Conservation (phyloP, 176 grass and related monocot species). For the Carex myosuroides region DNA sequence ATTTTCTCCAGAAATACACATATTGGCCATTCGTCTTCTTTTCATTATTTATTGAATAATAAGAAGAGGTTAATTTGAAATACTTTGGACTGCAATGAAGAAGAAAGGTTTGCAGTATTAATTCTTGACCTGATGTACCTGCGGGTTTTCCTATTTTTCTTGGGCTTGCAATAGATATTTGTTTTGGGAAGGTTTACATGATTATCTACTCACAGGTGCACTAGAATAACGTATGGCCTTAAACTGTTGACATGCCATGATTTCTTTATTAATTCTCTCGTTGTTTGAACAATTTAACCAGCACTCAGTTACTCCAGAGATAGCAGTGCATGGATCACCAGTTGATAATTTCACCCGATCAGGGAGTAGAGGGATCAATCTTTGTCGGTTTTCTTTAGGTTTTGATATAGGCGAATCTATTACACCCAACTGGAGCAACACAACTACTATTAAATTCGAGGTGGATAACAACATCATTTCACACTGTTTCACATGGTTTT, state of each 20-base stretch:
- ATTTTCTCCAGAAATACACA: not conserved
- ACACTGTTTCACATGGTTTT: not conserved
- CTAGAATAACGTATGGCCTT: not conserved
- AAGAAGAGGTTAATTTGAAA: not conserved
- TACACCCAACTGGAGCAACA: conserved; percentile 86
- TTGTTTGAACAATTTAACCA: conserved; percentile 40
- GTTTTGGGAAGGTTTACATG: not conserved
- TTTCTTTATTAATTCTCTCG: conserved; percentile 18
- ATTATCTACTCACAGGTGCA: not conserved
- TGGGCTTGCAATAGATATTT: not conserved
- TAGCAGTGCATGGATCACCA: conserved; percentile 82
- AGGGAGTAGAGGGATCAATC: conserved; percentile 72
- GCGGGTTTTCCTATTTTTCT: not conserved
- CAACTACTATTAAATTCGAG: conserved; percentile 88
- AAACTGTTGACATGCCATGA: not conserved
- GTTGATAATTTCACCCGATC: conserved; percentile 81
- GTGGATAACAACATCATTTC: conserved; percentile 27
- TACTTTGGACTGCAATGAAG: not conserved
- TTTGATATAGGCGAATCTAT: conserved; percentile 79
- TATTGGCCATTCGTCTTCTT: not conserved
- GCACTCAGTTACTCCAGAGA: conserved; percentile 87
- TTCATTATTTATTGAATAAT: not conserved
- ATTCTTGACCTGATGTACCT: not conserved
- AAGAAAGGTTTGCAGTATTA: not conserved
- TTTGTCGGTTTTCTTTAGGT: conserved; percentile 68